Conservation (phyloP, 345 rosid genomes). For the Sapria himalayana region DNA sequence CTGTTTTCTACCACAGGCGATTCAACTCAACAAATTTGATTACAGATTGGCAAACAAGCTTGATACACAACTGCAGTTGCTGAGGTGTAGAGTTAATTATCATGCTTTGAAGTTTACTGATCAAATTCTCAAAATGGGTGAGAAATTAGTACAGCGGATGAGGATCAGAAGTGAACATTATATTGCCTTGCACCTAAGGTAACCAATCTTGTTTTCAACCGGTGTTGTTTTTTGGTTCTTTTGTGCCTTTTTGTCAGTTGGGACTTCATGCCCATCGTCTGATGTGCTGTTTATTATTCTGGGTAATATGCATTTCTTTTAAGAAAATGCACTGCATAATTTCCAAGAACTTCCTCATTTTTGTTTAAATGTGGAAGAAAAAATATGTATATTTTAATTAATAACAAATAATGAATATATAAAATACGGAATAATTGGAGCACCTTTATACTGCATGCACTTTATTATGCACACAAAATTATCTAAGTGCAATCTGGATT, state of each 20-base stretch:
- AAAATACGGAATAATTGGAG: no score
- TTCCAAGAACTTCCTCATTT: no score
- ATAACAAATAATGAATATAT: no score
- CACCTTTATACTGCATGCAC: no score
- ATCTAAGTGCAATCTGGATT: no score
- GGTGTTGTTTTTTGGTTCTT: conserved; percentile 7
- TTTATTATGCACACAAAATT: no score
- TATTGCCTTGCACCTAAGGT: conserved; percentile 94
- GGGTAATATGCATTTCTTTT: neutral
- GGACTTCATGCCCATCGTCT: no score
- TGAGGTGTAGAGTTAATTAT: conserved; percentile 91
- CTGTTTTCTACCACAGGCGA: conserved; percentile 38
- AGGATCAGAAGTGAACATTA: conserved; percentile 54
- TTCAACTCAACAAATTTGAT: conserved; percentile 78
- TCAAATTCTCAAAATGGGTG: conserved; percentile 63
- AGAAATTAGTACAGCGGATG: conserved; percentile 50
- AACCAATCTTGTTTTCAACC: conserved; percentile 7
- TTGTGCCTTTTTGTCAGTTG: no score
- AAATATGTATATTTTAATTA: no score
- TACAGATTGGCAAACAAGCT: conserved; percentile 83
- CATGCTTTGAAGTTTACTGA: conserved; percentile 75
- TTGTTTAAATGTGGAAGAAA: no score
- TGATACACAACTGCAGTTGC: conserved; percentile 62
- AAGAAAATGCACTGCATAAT: no score
- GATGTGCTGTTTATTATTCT: conserved; percentile 6